These are phyloP conservation scores for Backusella parvicylindrica DNA, from an alignment of 192 early-diverging fungal species.

Conservation along the genomic window DNA sequence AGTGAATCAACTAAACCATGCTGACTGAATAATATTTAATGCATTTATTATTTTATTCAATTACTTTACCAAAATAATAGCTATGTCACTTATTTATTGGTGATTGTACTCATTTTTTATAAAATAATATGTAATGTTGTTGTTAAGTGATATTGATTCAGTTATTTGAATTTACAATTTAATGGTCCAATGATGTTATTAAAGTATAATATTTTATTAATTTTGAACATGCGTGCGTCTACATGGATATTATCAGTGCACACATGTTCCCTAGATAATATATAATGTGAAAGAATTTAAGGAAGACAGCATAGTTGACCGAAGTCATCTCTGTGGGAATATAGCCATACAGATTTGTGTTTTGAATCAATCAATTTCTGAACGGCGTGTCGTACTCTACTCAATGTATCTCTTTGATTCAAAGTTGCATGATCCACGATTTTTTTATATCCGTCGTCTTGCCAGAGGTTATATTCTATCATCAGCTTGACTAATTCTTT, in stretches of 20 bases:
- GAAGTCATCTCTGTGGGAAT: constrained; percentile 65
- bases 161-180: no score
- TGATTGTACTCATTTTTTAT: no score
- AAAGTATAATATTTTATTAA: not conserved
- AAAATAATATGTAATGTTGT: no score
- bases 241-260: not conserved
- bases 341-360: constrained; percentile 64
- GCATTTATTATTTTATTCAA: no score
- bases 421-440: constrained; percentile 37
- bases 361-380: constrained; percentile 28
- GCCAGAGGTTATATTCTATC: constrained; percentile 54
- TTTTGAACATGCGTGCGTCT: not conserved
- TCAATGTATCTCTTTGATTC: constrained; percentile 30
- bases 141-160: no score
- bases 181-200: not conserved
- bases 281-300: not conserved
- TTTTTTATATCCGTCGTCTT: constrained; percentile 63
- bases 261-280: not conserved
- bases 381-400: constrained; percentile 27
- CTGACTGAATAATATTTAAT: no score
- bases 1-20: no score
- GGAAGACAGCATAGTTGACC: constrained; percentile 50
- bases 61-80: no score
- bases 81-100: no score
- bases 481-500: constrained; percentile 54